Conservation (phyloP, 2,329 filamentous ascomycete genomes). For the Cytospora mali region DNA sequence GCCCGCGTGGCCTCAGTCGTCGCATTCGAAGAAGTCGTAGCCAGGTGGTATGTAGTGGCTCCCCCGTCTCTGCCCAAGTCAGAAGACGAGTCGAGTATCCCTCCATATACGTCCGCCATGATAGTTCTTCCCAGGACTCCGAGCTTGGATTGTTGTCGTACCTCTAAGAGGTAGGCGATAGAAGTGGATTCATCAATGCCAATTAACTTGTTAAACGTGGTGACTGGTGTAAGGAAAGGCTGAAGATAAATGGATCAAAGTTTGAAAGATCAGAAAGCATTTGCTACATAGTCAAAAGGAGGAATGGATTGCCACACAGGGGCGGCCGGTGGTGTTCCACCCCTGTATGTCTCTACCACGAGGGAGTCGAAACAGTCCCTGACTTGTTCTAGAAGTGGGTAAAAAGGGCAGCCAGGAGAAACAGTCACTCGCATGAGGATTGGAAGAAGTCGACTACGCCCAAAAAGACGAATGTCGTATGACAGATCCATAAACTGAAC, state of each 20-base stretch:
- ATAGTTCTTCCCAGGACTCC: conserved; percentile 16
- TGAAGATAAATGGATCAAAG: conserved; percentile 32
- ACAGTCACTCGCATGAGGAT: conserved; percentile 33
- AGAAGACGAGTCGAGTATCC: conserved; percentile 14
- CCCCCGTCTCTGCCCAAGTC: conserved; percentile 6
- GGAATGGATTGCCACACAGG: conserved; percentile 24
- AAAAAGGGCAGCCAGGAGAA: conserved; percentile 38
- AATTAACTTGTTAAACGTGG: conserved; percentile 18
- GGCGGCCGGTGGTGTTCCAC: conserved; percentile 30
- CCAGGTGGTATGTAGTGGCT: conserved; percentile 30
- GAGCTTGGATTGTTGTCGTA: conserved; percentile 27
- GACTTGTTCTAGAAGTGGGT: conserved; percentile 40
- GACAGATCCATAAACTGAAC: conserved; percentile 37
- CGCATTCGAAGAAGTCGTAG: conserved; percentile 39
- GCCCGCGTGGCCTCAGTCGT: conserved; percentile 41
- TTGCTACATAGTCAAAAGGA: conserved; percentile 41
- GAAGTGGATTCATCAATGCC: conserved; percentile 31
- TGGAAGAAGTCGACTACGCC: conserved; percentile 35
- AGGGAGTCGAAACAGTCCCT: conserved; percentile 50
- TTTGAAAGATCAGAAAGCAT: conserved; percentile 33
- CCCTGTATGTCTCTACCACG: conserved; percentile 40
- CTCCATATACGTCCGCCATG: conserved; percentile 16
- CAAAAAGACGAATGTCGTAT: conserved; percentile 34
- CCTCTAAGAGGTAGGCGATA: conserved; percentile 35
- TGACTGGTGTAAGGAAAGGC: conserved; percentile 16